Conservation (phyloP, 2,329 filamentous ascomycete species). For the Trichoderma sp. region DNA sequence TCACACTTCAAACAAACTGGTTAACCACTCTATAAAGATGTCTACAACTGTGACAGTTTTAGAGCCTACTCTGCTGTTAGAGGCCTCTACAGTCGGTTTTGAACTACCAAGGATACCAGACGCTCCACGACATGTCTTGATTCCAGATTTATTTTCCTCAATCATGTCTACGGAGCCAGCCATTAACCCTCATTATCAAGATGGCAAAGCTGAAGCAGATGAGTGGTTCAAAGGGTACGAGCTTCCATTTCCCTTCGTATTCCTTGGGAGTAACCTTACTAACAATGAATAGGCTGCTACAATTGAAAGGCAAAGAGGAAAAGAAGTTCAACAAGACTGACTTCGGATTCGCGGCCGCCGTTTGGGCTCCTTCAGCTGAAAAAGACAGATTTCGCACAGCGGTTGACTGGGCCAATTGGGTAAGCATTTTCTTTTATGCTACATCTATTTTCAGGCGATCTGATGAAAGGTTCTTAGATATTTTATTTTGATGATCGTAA, state of each 20-base stretch:
- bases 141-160: neutral
- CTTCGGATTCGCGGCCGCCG: neutral
- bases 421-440: neutral
- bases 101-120: neutral
- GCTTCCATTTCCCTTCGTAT: too few species aligned
- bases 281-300: neutral
- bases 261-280: neutral
- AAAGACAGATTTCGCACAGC: neutral
- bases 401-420: neutral
- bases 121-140: neutral
- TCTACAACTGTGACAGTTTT: neutral
- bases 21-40: neutral
- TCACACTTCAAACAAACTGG: neutral
- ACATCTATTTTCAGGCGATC: too few species aligned
- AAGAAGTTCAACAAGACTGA: neutral
- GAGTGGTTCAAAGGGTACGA: neutral
- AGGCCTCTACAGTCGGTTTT: neutral
- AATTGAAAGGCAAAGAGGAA: neutral
- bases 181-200: neutral
- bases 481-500: neutral
- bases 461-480: neutral
- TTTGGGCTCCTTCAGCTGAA: neutral
- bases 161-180: neutral
- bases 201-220: neutral
- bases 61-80: neutral